Percentiles rank a stretch among this genome's conserved stretches.
Conservation (phyloP, 1,284 basidiomycete species). For the Cerioporus squamosus region DNA sequence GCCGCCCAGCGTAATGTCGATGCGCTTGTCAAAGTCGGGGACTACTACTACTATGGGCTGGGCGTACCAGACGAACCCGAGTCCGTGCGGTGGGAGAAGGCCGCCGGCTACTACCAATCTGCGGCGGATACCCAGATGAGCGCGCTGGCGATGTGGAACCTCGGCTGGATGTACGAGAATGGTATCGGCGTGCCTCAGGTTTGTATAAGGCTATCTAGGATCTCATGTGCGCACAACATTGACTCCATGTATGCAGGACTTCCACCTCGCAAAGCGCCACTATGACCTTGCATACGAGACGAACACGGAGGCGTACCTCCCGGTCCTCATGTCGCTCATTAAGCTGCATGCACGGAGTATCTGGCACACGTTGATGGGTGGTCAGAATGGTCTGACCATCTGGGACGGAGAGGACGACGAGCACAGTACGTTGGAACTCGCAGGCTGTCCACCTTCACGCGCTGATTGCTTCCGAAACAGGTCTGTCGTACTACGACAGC, state of each 20-base stretch:
- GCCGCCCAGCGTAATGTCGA: slow-evolving; percentile 95
- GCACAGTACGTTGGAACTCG: slow-evolving; percentile 31
- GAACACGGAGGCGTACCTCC: slow-evolving; percentile 88
- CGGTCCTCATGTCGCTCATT: slow-evolving; percentile 81
- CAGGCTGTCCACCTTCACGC: too few relatives aligned
- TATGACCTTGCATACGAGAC: slow-evolving; percentile 91
- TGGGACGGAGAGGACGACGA: slow-evolving; percentile 56
- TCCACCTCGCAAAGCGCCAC: slow-evolving; percentile 95
- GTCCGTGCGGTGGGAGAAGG: slow-evolving; percentile 76
- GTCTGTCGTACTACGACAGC: slow-evolving; percentile 19
- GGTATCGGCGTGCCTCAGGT: slow-evolving; percentile 90
- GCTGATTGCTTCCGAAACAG: neutral
- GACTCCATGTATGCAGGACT: slow-evolving; percentile 62
- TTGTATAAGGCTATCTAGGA: slow-evolving; percentile 17
- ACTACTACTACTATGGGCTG: slow-evolving; percentile 92
- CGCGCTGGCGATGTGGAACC: slow-evolving; percentile 96
- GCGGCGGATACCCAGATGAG: slow-evolving; percentile 91
- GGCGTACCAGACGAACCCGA: slow-evolving; percentile 72
- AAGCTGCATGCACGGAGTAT: slow-evolving; percentile 86
- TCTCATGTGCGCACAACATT: neutral
- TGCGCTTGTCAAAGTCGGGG: slow-evolving; percentile 94
- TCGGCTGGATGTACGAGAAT: slow-evolving; percentile 99
- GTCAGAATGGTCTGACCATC: slow-evolving; percentile 65
- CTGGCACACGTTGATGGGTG: slow-evolving; percentile 80
- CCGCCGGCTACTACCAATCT: slow-evolving; percentile 91